phyloP scores from a whole-genome alignment of 1,284 basidiomycete species.

The Sporisorium scitamineum region DNA sequence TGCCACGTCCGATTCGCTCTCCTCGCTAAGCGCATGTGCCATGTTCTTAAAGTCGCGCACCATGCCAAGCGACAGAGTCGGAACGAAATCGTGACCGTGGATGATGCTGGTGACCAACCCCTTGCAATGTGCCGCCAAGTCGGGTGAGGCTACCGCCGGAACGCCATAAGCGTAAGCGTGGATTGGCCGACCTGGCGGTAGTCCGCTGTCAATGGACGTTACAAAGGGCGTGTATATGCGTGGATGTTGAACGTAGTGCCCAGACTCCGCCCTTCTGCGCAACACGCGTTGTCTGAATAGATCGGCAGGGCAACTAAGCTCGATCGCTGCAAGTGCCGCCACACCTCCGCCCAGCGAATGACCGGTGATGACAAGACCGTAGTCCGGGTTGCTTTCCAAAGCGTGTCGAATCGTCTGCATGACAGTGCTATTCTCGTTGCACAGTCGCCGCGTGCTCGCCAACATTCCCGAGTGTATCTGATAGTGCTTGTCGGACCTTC shows the following conservation, averaged over 20 bases:
- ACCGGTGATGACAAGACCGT: conserved; percentile 72
- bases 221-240: conserved; percentile 71
- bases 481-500: conserved; percentile 69
- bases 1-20: conserved; percentile 66
- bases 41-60: conserved; percentile 72
- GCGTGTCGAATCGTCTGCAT: conserved; percentile 71
- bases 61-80: conserved; percentile 71
- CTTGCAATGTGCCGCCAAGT: conserved; percentile 70
- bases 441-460: conserved; percentile 70
- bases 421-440: conserved; percentile 70
- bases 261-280: conserved; percentile 12
- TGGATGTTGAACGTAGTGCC: conserved; percentile 61
- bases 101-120: conserved; percentile 72
- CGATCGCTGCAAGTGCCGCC: conserved; percentile 70
- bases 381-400: conserved; percentile 70
- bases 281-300: conserved; percentile 62
- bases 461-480: conserved; percentile 73
- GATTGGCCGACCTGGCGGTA: conserved; percentile 72
- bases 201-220: conserved; percentile 69
- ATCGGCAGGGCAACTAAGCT: conserved; percentile 65
- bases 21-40: conserved; percentile 61
- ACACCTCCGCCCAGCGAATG: conserved; percentile 73
- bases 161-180: conserved; percentile 71
- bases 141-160: conserved; percentile 67
- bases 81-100: conserved; percentile 70